phyloP scores from a whole-genome alignment of 441 rosid genomes.

The Corymbia citriodora region DNA sequence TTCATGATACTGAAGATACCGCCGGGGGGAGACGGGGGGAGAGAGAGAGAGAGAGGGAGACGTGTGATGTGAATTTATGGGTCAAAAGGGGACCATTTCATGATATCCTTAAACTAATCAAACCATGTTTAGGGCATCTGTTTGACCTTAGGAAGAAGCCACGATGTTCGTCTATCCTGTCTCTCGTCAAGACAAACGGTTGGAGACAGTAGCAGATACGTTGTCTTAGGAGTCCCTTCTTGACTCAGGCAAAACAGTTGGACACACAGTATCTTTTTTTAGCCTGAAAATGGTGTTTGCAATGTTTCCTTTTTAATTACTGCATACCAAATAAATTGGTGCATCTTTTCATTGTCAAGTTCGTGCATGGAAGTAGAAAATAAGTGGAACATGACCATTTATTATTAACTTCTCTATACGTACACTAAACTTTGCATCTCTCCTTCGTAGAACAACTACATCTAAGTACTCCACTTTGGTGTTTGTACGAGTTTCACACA shows the following conservation, averaged over 20 bases:
- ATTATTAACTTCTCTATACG: background rate
- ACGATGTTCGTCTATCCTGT: background rate
- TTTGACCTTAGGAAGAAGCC: background rate
- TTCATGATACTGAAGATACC: background rate
- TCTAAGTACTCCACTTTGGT: background rate
- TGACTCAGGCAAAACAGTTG: background rate
- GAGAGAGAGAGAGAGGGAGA: background rate
- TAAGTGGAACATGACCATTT: background rate
- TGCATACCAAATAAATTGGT: background rate
- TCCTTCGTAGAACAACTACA: background rate
- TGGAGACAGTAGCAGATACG: background rate
- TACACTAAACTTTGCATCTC: background rate
- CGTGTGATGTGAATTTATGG: background rate
- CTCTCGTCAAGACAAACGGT: background rate
- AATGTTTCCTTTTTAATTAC: background rate
- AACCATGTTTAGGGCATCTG: background rate
- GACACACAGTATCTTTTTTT: background rate
- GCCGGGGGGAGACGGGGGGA: background rate
- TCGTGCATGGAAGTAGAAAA: background rate
- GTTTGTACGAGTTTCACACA: background rate
- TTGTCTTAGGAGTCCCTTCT: background rate
- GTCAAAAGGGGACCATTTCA: background rate
- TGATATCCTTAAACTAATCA: background rate
- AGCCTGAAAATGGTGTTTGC: background rate
- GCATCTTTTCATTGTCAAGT: background rate